A percentile compares a stretch with the other conserved stretches of the same genome.
Evolutionary conservation across 2,329 filamentous ascomycete species (phyloP).

Genomic region (Calonectria hongkongensis): DNA sequence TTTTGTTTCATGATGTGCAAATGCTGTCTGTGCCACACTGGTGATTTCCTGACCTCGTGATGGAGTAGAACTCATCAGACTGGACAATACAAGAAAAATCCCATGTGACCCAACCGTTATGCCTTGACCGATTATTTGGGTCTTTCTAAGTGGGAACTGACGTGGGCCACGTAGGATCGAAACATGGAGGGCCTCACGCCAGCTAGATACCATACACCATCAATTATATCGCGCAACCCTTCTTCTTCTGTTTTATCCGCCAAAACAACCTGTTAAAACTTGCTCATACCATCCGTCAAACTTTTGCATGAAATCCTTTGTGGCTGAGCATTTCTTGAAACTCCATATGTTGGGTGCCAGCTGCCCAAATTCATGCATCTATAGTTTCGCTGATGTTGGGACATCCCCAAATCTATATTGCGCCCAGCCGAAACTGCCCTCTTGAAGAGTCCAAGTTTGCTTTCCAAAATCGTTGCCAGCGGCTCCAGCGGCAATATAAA

Average conservation of each 20-base stretch:
- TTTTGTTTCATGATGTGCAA: not conserved
- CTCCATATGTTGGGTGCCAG: not conserved
- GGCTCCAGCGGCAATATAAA: constrained; percentile 68
- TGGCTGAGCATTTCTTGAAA: not conserved
- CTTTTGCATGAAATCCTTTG: not conserved
- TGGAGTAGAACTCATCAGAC: too few relatives aligned
- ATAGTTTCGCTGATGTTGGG: constrained; percentile 35
- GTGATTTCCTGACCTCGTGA: not conserved
- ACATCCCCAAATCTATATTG: constrained; percentile 68
- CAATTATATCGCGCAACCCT: not conserved
- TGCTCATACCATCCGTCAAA: not conserved
- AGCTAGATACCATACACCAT: not conserved
- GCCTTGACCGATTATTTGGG: too few relatives aligned
- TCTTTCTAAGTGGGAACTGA: not conserved
- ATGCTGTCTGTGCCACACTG: not conserved
- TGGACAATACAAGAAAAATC: not conserved
- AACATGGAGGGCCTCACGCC: not conserved
- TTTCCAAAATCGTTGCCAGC: constrained; percentile 65
- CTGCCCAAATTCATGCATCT: constrained; percentile 35
- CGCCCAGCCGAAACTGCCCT: constrained; percentile 67
- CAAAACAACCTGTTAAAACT: too few relatives aligned
- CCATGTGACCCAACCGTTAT: not conserved
- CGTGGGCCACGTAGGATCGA: not conserved
- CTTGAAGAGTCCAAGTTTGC: constrained; percentile 67
- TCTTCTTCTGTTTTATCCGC: too few relatives aligned